A percentile compares a stretch with the other conserved stretches of the same genome.
These are phyloP conservation scores for Medicago arabica DNA, from an alignment of 306 rosid species.

Conservation along the genomic window DNA sequence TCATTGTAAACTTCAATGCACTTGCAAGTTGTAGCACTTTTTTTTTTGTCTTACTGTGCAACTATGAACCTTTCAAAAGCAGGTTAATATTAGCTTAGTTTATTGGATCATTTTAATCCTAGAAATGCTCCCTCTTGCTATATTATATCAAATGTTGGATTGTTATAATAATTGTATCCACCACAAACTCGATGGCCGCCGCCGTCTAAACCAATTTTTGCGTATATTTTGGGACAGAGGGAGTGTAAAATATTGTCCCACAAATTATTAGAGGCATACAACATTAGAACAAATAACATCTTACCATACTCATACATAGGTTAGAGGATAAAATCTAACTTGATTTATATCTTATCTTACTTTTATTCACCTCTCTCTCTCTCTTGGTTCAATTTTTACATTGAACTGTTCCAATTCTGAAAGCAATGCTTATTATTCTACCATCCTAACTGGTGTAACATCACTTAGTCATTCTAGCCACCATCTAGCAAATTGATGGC, in stretches of 20 bases:
- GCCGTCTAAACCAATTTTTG: background rate
- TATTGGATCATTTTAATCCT: background rate
- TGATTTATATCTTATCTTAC: background rate
- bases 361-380: background rate
- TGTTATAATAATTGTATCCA: background rate
- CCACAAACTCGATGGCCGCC: background rate
- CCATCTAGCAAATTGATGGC: constrained; percentile 6
- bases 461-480: background rate
- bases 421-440: constrained; percentile 1
- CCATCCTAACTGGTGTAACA: background rate
- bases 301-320: background rate
- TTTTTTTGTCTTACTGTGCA: background rate
- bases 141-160: background rate
- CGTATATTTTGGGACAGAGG: too few relatives aligned
- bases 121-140: too few relatives aligned
- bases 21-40: too few relatives aligned
- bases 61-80: background rate
- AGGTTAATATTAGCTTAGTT: background rate
- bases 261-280: background rate
- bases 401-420: background rate
- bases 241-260: background rate
- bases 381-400: constrained; percentile 15
- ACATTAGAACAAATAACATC: background rate
- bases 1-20: background rate
- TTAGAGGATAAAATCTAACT: constrained; percentile 6